Conservation (phyloP, 2,329 filamentous ascomycete genomes). For the Colletotrichum sp. region DNA sequence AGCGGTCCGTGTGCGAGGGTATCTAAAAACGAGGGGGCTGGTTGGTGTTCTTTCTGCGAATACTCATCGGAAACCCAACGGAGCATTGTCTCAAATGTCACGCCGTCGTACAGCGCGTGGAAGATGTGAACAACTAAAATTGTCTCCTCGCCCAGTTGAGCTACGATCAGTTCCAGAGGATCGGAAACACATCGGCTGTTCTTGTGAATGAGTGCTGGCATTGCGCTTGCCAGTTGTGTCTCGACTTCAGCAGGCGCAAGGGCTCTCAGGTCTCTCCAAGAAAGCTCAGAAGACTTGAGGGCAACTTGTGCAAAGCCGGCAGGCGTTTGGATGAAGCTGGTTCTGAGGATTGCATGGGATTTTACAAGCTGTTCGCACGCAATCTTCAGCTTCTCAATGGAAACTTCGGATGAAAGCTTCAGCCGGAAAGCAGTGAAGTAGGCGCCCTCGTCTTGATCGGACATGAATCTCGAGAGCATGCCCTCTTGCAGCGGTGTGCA, state of each 20-base stretch:
- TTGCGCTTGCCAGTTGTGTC: slow-evolving; percentile 36
- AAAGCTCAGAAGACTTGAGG: slow-evolving; percentile 44
- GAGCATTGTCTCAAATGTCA: slow-evolving; percentile 74
- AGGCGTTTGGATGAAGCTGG: slow-evolving; percentile 72
- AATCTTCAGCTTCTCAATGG: slow-evolving; percentile 50
- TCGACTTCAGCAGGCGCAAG: slow-evolving; percentile 34
- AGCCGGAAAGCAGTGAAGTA: slow-evolving; percentile 84
- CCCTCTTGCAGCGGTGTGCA: slow-evolving; percentile 89
- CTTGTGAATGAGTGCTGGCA: slow-evolving; percentile 55
- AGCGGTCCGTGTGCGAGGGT: slow-evolving; percentile 75
- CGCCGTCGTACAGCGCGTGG: slow-evolving; percentile 87
- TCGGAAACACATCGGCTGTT: slow-evolving; percentile 54
- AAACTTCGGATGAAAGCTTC: slow-evolving; percentile 48
- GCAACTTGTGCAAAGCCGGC: slow-evolving; percentile 82
- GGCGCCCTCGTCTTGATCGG: slow-evolving; percentile 54
- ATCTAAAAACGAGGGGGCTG: slow-evolving; percentile 66
- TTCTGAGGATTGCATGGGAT: slow-evolving; percentile 70
- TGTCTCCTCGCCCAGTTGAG: slow-evolving; percentile 30
- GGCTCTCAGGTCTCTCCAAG: slow-evolving; percentile 46
- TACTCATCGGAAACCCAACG: slow-evolving; percentile 62
- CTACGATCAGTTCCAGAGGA: slow-evolving; percentile 58
- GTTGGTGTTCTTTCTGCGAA: slow-evolving; percentile 25
- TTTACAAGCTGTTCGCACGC: slow-evolving; percentile 64
- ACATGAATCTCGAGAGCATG: slow-evolving; percentile 76
- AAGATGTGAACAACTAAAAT: slow-evolving; percentile 74